A percentile compares a stretch with the other conserved stretches of the same genome.
These are phyloP conservation scores for Setaria italica DNA, from an alignment of 202 grass and related monocot species.

Conservation along the genomic window DNA sequence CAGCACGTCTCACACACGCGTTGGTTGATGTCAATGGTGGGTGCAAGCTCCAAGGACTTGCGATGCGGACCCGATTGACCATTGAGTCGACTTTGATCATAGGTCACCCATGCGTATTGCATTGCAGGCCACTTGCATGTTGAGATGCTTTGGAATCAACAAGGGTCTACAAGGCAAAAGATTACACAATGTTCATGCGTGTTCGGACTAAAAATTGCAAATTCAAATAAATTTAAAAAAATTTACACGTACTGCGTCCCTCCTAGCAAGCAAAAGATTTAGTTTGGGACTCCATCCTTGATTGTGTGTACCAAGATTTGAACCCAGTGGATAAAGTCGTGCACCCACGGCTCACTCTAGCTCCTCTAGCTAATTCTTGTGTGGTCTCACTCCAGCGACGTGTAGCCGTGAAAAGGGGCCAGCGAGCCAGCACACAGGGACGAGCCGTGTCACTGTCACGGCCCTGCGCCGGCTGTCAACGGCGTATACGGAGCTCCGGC, in stretches of 20 bases:
- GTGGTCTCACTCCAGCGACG: background rate
- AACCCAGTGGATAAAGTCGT: background rate
- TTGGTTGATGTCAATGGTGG: background rate
- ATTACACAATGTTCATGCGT: background rate
- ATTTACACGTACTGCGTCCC: no score
- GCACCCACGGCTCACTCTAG: background rate
- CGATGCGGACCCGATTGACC: background rate
- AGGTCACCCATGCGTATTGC: background rate
- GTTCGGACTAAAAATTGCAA: background rate
- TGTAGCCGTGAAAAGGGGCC: background rate
- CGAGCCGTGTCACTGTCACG: background rate
- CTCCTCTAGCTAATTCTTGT: background rate
- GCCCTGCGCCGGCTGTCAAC: background rate
- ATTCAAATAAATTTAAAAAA: no score
- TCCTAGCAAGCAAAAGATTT: no score
- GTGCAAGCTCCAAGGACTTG: background rate
- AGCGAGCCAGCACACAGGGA: background rate
- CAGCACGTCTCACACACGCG: background rate
- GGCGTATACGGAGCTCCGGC: constrained; percentile 9
- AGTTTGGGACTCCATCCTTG: background rate
- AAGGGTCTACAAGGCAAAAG: background rate
- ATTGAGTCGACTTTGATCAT: background rate
- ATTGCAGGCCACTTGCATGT: background rate
- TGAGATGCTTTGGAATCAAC: background rate
- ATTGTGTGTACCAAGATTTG: background rate